Base-by-base conservation (phyloP, 1,284 basidiomycete species). In the Rhodotorula sp. region DNA sequence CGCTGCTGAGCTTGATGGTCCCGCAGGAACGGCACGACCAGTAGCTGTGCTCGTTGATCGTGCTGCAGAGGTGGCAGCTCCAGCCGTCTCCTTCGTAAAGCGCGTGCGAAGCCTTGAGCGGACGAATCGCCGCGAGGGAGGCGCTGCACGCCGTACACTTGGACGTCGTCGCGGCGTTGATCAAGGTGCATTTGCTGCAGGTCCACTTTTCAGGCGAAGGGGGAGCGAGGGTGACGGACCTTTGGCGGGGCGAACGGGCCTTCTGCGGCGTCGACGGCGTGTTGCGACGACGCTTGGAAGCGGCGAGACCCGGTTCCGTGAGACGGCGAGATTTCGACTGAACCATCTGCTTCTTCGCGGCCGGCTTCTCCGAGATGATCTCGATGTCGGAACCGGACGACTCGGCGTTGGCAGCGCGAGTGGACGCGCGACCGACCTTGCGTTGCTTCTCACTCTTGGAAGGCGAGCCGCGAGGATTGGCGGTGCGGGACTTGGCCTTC, bases 11-110 rank as follows among this genome's bases (percentile, higher is more conserved):
- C 67, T 75, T 75, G 49, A 75, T 16, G 47, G 20, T 43, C 54
- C 60, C 62, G 51, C 74, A 75, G 15, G 21, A n/a, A 56, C 20
- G 16, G 51, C 74, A 75, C 12, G 57, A 65, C 74, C 74, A 75
- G n/a, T 66, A 73, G 18, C 14, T 1, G 5, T 69, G 58, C 18
- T 60, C 62, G 43, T 71, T 74, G n/a, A 63, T 26, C 39, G 46
- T 64, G 46, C 47, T 48, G 58, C 76, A 77, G 8, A 18, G 29
- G 15, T 58, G 46, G 62, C 76, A 76, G 5, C 21, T 26, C 76
- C 74, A 77, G 29, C 58, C 59, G 43, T 56, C 58, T 14, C n/a
- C 54, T n/a, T 5, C 26, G 54, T 7, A 29, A 0, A 56, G 26
- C n/a, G 16, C 16, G 10, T 18, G 16, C 54, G 54, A 56, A 0